Base-by-base conservation (phyloP, 176 grass and related monocot species). In the Musa troglodytarum region DNA sequence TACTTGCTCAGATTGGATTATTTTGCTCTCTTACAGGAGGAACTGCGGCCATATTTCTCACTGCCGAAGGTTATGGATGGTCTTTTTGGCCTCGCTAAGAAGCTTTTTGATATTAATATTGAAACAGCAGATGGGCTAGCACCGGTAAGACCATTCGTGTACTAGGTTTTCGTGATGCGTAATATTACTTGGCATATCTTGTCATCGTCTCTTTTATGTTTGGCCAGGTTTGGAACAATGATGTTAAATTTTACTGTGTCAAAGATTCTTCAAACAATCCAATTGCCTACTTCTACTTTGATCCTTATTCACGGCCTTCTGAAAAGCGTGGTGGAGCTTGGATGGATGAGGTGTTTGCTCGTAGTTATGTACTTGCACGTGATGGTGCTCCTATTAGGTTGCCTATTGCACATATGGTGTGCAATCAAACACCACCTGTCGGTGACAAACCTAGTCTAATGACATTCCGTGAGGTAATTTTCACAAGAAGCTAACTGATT, bases 321-420 rank as follows among this genome's bases (percentile, higher is more conserved):
- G 95, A 98, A 80, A 98, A 98, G 65, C 90, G 90, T 53, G 95
- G 82, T 21, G 95, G 95, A 59, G 95, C 95, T 76, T 98, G 95
- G 95, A 98, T 98, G 95, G 80, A 91, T 75, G 95, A 93, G 69
- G 95, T 98, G 49, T 87, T 98, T 64, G 87, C 88, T 91, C 88
- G 95, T 71, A 98, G 95, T 56, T 76, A 81, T 9, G 82, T 93
- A 34, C 86, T 98, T 73, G 90, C 95, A 65, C 84, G 80, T 77
- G 78, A 81, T 84, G 95, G 90, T 72, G 77, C 64, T 1, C 61
- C 95, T 80, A 82, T 87, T 77, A 87, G 95, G 75, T 85, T 98
- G 43, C 95, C 95, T 74, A 82, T 98, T 81, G 95, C 95, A 54
- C 95, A 98, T 80, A 84, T 98, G 84, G 90, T 98, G 75, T 98